Conservation (phyloP, 2,329 filamentous ascomycete species). For the Fusarium sulawesiense region DNA sequence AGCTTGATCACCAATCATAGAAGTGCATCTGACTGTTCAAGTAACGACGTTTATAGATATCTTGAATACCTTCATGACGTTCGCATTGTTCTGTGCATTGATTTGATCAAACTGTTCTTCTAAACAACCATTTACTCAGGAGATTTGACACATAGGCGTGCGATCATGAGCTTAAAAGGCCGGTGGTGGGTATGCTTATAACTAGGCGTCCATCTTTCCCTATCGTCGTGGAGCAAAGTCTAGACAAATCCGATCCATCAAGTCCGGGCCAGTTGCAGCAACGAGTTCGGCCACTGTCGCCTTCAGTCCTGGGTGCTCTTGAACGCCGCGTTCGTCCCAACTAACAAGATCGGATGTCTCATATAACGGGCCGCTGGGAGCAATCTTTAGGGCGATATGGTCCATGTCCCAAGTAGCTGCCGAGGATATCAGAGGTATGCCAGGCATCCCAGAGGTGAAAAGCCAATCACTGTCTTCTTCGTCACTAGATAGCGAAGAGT, state of each 20-base stretch:
- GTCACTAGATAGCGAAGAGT: constrained; percentile 31
- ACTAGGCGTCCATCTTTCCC: not conserved
- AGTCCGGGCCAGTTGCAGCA: constrained; percentile 71
- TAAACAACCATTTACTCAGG: not conserved
- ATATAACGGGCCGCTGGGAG: constrained; percentile 53
- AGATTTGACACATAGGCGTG: not conserved
- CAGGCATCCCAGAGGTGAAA: constrained; percentile 74
- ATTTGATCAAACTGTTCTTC: not conserved
- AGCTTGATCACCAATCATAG: constrained; percentile 19
- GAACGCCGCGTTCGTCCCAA: constrained; percentile 68
- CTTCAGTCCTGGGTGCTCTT: constrained; percentile 65
- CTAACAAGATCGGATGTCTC: constrained; percentile 63
- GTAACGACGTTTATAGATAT: not conserved
- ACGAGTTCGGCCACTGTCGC: constrained; percentile 74
- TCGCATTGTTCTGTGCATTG: not conserved
- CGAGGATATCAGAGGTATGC: constrained; percentile 67
- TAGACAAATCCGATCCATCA: constrained; percentile 67
- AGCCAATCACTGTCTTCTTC: constrained; percentile 52
- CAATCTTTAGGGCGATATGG: constrained; percentile 65
- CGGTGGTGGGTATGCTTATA: not conserved
- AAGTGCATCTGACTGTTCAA: not conserved
- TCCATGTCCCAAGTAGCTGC: constrained; percentile 69
- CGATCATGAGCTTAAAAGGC: not conserved
- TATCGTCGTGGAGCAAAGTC: constrained; percentile 57
- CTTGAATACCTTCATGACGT: not conserved